A percentile compares a stretch with the other conserved stretches of the same genome.
Evolutionary conservation across 2,329 filamentous ascomycete species (phyloP).

Genomic region (Penicillium griseofulvum): DNA sequence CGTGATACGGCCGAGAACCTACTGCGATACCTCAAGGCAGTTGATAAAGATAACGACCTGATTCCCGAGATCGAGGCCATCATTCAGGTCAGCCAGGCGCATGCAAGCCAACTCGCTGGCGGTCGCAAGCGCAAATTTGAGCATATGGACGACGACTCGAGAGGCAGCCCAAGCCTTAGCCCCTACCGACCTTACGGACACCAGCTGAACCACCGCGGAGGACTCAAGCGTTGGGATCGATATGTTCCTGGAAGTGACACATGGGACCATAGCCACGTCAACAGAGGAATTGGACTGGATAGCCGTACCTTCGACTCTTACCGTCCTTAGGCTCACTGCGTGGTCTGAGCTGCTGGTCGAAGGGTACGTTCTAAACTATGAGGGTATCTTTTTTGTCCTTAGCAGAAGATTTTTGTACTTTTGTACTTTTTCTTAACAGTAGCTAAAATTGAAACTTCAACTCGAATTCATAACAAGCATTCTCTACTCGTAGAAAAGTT

Average conservation of each 20-base stretch:
- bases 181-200: background rate
- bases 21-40: slow-evolving; percentile 33
- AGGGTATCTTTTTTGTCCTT: background rate
- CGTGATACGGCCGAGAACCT: slow-evolving; percentile 46
- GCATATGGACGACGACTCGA: slow-evolving; percentile 1
- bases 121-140: slow-evolving; percentile 43
- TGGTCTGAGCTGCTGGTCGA: background rate
- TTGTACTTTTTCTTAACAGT: no score
- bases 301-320: slow-evolving; percentile 27
- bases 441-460: background rate
- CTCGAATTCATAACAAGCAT: background rate
- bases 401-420: no score
- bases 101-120: slow-evolving; percentile 36
- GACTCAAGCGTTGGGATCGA: background rate
- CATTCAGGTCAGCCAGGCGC: slow-evolving; percentile 35
- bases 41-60: slow-evolving; percentile 26
- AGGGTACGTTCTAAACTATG: background rate
- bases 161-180: background rate
- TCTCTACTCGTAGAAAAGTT: background rate
- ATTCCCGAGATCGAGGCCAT: slow-evolving; percentile 34
- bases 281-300: background rate
- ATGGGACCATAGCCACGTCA: background rate
- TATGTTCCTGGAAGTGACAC: background rate
- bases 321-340: slow-evolving; percentile 14
- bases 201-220: background rate